Conservation (phyloP, 2,329 filamentous ascomycete species). For the Cladophialophora bantiana region DNA sequence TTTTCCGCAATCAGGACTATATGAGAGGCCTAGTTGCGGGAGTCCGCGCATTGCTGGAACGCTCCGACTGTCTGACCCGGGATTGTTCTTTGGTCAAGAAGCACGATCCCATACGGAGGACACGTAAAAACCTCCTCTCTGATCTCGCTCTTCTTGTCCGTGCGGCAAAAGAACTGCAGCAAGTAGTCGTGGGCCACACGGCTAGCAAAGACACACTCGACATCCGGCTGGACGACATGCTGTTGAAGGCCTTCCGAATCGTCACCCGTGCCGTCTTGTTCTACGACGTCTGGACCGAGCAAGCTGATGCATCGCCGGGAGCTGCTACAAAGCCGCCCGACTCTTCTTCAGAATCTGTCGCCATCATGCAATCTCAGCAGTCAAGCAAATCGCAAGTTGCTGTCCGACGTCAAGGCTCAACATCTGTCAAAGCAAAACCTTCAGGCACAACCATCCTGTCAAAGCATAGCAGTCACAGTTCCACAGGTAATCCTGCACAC, state of each 20-base stretch:
- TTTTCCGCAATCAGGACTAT: constrained; percentile 90
- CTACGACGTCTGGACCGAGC: constrained; percentile 79
- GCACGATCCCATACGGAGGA: constrained; percentile 77
- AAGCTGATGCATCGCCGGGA: constrained; percentile 44
- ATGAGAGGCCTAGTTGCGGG: constrained; percentile 94
- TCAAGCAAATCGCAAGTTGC: constrained; percentile 15
- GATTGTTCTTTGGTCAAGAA: constrained; percentile 77
- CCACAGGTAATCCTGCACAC: constrained; percentile 36
- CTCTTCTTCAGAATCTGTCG: constrained; percentile 4
- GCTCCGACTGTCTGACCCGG: constrained; percentile 83
- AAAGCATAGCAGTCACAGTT: constrained; percentile 30
- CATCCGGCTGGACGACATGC: constrained; percentile 87
- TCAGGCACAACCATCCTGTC: constrained; percentile 11
- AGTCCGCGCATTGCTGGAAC: constrained; percentile 87
- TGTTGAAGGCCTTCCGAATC: constrained; percentile 90
- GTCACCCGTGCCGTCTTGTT: constrained; percentile 91
- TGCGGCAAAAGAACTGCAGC: constrained; percentile 83
- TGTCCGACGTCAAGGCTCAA: constrained; percentile 19
- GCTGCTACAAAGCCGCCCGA: constrained; percentile 43
- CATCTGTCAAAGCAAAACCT: constrained; percentile 14
- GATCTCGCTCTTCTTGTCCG: constrained; percentile 91
- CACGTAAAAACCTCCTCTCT: constrained; percentile 84
- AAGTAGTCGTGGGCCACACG: constrained; percentile 62
- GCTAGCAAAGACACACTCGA: constrained; percentile 63
- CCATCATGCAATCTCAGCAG: constrained; percentile 20